Conservation (phyloP, 345 rosid species). For the Erucastrum elatum region DNA sequence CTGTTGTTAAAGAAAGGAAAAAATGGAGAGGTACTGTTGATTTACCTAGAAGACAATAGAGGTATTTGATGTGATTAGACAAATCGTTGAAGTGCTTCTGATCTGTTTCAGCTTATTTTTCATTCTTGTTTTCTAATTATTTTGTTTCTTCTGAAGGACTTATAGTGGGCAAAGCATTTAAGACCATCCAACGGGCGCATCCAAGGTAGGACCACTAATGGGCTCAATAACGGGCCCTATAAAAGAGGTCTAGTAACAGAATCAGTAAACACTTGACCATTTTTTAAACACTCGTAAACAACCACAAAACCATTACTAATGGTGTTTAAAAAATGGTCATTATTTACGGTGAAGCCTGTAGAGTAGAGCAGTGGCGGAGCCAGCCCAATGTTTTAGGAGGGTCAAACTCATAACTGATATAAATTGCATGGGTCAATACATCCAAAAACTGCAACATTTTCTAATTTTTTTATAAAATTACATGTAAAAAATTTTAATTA, state of each 20-base stretch:
- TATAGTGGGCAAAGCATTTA: conserved; percentile 18
- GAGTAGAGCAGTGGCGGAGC: too few species aligned
- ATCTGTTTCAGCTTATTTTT: conserved; percentile 25
- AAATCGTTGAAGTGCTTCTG: conserved; percentile 28
- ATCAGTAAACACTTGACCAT: not conserved
- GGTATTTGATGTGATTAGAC: conserved; percentile 27
- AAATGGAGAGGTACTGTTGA: not conserved
- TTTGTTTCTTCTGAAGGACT: not conserved
- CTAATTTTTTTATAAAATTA: too few species aligned
- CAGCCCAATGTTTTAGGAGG: too few species aligned
- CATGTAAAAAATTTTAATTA: too few species aligned
- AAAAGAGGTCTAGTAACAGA: not conserved
- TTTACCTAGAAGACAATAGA: not conserved
- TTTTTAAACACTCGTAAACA: not conserved
- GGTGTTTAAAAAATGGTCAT: too few species aligned
- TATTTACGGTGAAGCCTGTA: too few species aligned
- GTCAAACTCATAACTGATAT: too few species aligned
- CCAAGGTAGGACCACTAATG: not conserved
- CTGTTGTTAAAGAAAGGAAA: too few species aligned
- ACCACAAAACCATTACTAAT: not conserved
- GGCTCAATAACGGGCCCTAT: not conserved
- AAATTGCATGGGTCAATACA: too few species aligned
- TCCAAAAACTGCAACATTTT: too few species aligned
- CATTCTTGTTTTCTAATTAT: not conserved
- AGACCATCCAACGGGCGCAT: not conserved